A percentile compares a stretch with the other conserved stretches of the same genome.
These are phyloP conservation scores for Cyberlindnera xylosilytica DNA, from an alignment of 805 yeast species.

Conservation along the genomic window DNA sequence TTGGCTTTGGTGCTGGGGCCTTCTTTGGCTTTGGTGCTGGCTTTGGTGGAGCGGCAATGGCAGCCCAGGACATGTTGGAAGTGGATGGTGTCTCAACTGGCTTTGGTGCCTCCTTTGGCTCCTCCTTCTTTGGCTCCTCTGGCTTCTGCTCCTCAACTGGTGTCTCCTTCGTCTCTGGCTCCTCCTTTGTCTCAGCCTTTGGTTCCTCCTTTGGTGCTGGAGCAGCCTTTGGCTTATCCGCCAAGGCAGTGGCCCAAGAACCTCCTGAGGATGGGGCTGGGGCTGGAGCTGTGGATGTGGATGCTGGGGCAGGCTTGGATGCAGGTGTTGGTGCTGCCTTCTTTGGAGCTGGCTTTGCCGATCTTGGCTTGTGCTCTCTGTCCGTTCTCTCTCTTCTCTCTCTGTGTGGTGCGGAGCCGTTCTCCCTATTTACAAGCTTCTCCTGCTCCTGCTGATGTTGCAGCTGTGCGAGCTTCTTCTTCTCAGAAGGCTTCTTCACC, in stretches of 20 bases:
- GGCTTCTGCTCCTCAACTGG: slow-evolving; percentile 8
- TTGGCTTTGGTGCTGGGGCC: slow-evolving; percentile 15
- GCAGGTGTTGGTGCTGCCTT: slow-evolving; percentile 11
- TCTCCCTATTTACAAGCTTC: slow-evolving; percentile 21
- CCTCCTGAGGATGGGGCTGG: slow-evolving; percentile 22
- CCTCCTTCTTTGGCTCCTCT: slow-evolving; percentile 11
- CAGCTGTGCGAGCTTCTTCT: slow-evolving; percentile 41
- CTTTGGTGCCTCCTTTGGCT: slow-evolving; percentile 18
- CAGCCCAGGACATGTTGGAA: slow-evolving; percentile 58
- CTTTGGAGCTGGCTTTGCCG: slow-evolving; percentile 20
- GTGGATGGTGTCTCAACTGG: slow-evolving; percentile 26
- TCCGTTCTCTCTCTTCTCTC: slow-evolving; percentile 14
- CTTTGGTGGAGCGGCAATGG: slow-evolving; percentile 55
- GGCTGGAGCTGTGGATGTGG: slow-evolving; percentile 15
- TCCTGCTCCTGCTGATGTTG: slow-evolving; percentile 18
- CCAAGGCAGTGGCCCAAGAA: slow-evolving; percentile 30
- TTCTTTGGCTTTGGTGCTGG: slow-evolving; percentile 23
- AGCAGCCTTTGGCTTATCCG: slow-evolving; percentile 22
- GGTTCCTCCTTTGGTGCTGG: slow-evolving; percentile 5
- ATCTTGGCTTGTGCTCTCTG: slow-evolving; percentile 20
- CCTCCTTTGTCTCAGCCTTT: slow-evolving; percentile 9
- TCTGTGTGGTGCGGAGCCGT: slow-evolving; percentile 13
- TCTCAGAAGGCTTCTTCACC: slow-evolving; percentile 65
- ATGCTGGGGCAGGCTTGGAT: slow-evolving; percentile 10
- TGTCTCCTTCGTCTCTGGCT: slow-evolving; percentile 9